Evolutionary conservation across 225 moss, liverwort and hornwort species (phyloP), one percentile per base, ranked within the genome.

Genomic region (Rhytidiadelphus loreus): DNA sequence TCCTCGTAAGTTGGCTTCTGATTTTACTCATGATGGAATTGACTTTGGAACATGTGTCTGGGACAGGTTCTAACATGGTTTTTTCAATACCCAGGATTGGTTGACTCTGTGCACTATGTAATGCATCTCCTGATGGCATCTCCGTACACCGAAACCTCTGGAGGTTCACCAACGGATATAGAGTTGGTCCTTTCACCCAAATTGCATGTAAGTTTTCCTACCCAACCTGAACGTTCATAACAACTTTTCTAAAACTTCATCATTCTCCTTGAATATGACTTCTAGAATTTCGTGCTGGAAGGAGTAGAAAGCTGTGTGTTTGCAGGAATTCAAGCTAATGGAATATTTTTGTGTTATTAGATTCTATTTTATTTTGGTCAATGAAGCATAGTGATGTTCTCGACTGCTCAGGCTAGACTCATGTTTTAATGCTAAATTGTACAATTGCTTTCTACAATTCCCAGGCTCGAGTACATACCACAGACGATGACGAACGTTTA

Each of bases 51-150:
- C 82, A 52, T 76, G 24, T 87, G 44, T 55, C 48, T 65, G 43
- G 65, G 63, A 77, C 41, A 33, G 52, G 32, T 77, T 70, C n/a
- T 90, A 84, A 88, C 77, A 82, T 72, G 52, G 2, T 9, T 77
- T 81, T 32, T 88, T 43, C 28, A 33, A 88, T 91, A 62, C 77
- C 52, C 96, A 98, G 98, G 96, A 65, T 92, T 98, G 89, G 95
- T 96, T 23, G 98, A 98, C 83, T 95, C 95, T 89, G 96, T 95
- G 26, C 86, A 95, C 75, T 91, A 95, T 86, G 88, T 94, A 74
- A 69, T 93, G 80, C 86, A 92, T 72, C 92, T 95, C 48, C 90
- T 96, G 39, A 81, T 89, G 52, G 90, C 93, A 64, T 94, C 89
- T 86, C 92, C 95, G 26, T 87, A 89, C 52, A 71, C 68, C 53